Evolutionary conservation across 257 asterid species (phyloP).

Genomic region (Craterostigma plantagineum): DNA sequence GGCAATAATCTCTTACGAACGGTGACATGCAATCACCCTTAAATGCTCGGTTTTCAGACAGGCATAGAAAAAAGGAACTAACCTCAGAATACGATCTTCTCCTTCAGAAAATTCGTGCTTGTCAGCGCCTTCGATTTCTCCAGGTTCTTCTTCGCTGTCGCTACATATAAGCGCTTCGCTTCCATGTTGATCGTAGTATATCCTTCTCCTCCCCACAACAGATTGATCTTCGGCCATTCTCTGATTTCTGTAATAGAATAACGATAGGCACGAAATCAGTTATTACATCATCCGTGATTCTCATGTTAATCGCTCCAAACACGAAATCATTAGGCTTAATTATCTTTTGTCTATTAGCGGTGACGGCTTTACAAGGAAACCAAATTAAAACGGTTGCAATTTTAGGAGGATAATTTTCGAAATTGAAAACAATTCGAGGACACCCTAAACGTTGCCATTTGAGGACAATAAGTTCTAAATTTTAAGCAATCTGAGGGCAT

Average conservation of each 20-base stretch:
- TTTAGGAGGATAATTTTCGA: too few relatives aligned
- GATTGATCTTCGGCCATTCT: constrained; percentile 98
- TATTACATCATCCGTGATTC: too few relatives aligned
- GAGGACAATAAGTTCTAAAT: not conserved
- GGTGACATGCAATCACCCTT: not conserved
- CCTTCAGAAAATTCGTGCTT: constrained; percentile 67
- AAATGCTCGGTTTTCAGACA: too few relatives aligned
- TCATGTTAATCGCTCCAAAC: too few relatives aligned
- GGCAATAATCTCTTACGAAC: not conserved
- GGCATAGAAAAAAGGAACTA: constrained; percentile 10
- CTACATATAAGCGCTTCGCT: constrained; percentile 91
- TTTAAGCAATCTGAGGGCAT: not conserved
- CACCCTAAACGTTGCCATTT: not conserved
- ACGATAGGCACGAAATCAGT: constrained; percentile 27
- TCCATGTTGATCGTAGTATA: constrained; percentile 78
- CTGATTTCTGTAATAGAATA: constrained; percentile 70
- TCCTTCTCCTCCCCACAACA: constrained; percentile 74
- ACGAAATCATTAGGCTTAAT: too few relatives aligned
- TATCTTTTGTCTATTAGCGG: too few relatives aligned
- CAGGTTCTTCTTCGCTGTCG: constrained; percentile 87
- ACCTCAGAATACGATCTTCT: constrained; percentile 77
- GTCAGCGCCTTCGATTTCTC: constrained; percentile 36
- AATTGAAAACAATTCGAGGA: not conserved
- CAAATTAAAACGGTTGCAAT: too few relatives aligned
- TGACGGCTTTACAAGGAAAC: too few relatives aligned